Percentiles rank a stretch among this genome's conserved stretches.
Evolutionary conservation across 2,329 filamentous ascomycete species (phyloP).

Genomic region (Fusarium buharicum): DNA sequence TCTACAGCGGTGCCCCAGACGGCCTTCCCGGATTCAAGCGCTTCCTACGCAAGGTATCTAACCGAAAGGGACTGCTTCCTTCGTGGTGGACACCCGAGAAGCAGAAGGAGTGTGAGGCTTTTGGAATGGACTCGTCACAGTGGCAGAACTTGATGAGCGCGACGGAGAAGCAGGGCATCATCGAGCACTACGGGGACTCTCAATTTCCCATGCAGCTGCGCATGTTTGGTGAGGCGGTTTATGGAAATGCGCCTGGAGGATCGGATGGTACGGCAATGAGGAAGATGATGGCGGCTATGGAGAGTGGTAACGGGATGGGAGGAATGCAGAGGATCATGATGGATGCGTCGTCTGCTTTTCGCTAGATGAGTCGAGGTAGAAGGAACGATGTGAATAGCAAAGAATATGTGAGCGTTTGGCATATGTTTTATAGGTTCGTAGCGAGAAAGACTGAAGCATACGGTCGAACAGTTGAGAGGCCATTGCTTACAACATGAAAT

Average conservation of each 20-base stretch:
- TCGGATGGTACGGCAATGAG: constrained; percentile 41
- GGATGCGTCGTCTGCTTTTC: constrained; percentile 5
- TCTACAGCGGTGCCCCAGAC: constrained; percentile 44
- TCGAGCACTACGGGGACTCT: constrained; percentile 56
- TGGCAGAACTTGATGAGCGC: constrained; percentile 42
- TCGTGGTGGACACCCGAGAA: constrained; percentile 58
- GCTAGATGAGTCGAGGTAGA: not conserved
- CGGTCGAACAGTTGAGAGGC: too few species aligned
- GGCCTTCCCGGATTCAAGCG: constrained; percentile 49
- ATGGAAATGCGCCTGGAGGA: constrained; percentile 48
- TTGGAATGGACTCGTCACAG: constrained; percentile 45
- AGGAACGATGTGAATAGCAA: too few species aligned
- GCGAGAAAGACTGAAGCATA: too few species aligned
- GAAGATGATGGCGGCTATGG: constrained; percentile 39
- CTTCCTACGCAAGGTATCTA: constrained; percentile 49
- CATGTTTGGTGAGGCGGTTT: constrained; percentile 58
- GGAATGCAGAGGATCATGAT: not conserved
- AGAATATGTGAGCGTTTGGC: too few species aligned
- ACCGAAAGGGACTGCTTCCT: constrained; percentile 51
- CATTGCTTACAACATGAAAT: too few species aligned
- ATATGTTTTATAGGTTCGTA: too few species aligned
- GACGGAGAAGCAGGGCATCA: constrained; percentile 51
- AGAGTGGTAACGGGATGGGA: constrained; percentile 11
- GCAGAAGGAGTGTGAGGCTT: constrained; percentile 50
- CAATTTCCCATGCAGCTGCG: constrained; percentile 62